These are phyloP conservation scores for Talaromyces sp. DNA, from an alignment of 2,329 filamentous ascomycete genomes.

Conservation along the genomic window DNA sequence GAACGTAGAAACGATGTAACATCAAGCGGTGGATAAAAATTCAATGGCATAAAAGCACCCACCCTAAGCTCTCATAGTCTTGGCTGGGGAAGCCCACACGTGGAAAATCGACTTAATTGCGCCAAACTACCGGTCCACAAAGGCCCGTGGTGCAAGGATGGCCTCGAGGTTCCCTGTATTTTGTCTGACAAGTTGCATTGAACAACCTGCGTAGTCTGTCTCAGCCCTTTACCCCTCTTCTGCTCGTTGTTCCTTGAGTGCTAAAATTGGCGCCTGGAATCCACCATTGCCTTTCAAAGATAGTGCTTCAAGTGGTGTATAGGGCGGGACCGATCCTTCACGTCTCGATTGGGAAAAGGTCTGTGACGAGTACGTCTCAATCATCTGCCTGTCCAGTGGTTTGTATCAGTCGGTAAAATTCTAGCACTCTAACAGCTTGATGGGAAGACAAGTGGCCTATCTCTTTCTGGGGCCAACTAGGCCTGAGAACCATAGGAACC, in stretches of 20 bases:
- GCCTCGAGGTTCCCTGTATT: neutral
- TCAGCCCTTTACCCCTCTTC: neutral
- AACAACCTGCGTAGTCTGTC: neutral
- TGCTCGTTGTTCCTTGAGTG: neutral
- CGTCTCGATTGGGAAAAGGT: neutral
- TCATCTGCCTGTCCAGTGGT: neutral
- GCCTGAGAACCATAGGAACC: neutral
- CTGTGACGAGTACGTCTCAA: neutral
- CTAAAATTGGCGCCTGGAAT: neutral
- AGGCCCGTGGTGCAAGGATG: neutral
- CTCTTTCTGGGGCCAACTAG: neutral
- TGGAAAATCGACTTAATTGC: neutral
- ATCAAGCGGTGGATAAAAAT: neutral
- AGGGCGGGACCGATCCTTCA: neutral
- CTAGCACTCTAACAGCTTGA: neutral
- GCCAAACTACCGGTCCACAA: neutral
- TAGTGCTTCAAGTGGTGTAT: neutral
- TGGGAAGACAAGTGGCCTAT: neutral
- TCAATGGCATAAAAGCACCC: neutral
- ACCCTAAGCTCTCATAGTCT: no score
- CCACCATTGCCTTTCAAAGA: neutral
- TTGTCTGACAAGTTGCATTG: neutral
- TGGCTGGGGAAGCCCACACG: neutral
- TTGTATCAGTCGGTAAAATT: neutral
- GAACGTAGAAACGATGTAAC: neutral